Conservation (phyloP, 2,329 filamentous ascomycete genomes). For the Fusarium avenaceum region DNA sequence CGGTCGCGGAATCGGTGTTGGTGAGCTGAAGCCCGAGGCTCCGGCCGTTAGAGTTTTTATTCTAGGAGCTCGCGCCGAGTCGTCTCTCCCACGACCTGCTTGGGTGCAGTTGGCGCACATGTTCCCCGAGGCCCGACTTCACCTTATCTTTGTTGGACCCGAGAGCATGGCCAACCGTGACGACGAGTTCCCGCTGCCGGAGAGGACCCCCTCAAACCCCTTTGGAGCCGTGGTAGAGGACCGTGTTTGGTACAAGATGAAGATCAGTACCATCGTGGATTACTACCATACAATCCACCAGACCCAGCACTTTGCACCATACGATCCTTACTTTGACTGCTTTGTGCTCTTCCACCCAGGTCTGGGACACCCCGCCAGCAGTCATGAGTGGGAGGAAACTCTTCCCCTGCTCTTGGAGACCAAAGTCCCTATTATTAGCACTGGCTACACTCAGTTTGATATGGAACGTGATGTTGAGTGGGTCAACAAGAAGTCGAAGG, state of each 20-base stretch:
- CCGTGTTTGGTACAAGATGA: conserved; percentile 87
- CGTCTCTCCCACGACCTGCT: conserved; percentile 90
- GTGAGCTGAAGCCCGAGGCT: conserved; percentile 84
- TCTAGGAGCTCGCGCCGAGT: conserved; percentile 95
- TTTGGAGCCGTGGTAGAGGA: conserved; percentile 96
- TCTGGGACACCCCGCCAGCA: conserved; percentile 91
- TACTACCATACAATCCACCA: conserved; percentile 98
- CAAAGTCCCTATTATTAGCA: conserved; percentile 93
- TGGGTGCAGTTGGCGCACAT: conserved; percentile 96
- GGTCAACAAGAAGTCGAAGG: conserved; percentile 85
- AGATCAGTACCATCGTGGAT: conserved; percentile 97
- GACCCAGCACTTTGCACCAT: conserved; percentile 90
- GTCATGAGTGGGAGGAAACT: conserved; percentile 94
- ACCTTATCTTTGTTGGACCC: conserved; percentile 94
- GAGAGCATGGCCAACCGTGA: conserved; percentile 97
- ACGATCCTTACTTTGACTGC: conserved; percentile 98
- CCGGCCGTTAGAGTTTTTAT: conserved; percentile 94
- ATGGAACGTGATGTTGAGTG: conserved; percentile 93
- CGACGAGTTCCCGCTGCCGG: conserved; percentile 89
- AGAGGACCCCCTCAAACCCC: conserved; percentile 86
- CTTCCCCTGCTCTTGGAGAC: conserved; percentile 92
- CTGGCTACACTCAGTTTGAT: conserved; percentile 95
- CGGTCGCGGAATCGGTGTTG: conserved; percentile 80
- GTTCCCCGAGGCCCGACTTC: conserved; percentile 91
- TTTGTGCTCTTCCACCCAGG: conserved; percentile 98